Conservation (phyloP, 2,329 filamentous ascomycete species). For the Fusarium mexicanum region DNA sequence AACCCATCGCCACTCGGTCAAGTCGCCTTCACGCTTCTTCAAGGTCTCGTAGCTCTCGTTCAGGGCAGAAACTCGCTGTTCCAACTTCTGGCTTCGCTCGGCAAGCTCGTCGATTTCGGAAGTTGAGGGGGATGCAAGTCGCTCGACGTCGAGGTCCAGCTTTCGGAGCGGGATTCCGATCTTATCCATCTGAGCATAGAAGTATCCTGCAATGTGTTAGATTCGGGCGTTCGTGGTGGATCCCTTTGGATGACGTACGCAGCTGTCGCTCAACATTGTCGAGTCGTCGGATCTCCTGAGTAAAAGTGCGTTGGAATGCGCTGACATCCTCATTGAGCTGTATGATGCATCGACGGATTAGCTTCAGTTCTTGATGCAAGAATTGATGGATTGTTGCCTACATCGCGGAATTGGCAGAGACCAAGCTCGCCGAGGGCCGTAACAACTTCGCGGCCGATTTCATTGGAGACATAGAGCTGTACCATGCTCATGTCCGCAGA, state of each 20-base stretch:
- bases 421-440: constrained; percentile 96
- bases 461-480: constrained; percentile 98
- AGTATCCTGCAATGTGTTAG: constrained; percentile 75
- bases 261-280: constrained; percentile 99
- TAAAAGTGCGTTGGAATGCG: constrained; percentile 97
- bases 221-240: constrained; percentile 3
- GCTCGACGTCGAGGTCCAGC: constrained; percentile 89
- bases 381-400: constrained; percentile 58
- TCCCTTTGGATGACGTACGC: constrained; percentile 67
- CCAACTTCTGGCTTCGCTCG: constrained; percentile 90
- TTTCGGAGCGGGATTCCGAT: constrained; percentile 85
- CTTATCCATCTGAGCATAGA: constrained; percentile 96
- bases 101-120: constrained; percentile 96
- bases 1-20: constrained; percentile 99
- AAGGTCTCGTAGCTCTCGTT: constrained; percentile 99
- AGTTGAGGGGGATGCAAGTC: constrained; percentile 86
- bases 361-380: constrained; percentile 12
- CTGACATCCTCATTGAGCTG: constrained; percentile 93
- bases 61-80: constrained; percentile 88
- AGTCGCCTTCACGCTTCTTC: constrained; percentile 96
- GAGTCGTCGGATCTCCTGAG: constrained; percentile 94
- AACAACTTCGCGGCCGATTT: constrained; percentile 97
- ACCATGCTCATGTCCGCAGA: constrained; percentile 99
- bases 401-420: constrained; percentile 96
- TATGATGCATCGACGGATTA: constrained; percentile 21